These are phyloP conservation scores for Phellinidium pouzarii DNA, from an alignment of 1,284 basidiomycete genomes.

Conservation along the genomic window DNA sequence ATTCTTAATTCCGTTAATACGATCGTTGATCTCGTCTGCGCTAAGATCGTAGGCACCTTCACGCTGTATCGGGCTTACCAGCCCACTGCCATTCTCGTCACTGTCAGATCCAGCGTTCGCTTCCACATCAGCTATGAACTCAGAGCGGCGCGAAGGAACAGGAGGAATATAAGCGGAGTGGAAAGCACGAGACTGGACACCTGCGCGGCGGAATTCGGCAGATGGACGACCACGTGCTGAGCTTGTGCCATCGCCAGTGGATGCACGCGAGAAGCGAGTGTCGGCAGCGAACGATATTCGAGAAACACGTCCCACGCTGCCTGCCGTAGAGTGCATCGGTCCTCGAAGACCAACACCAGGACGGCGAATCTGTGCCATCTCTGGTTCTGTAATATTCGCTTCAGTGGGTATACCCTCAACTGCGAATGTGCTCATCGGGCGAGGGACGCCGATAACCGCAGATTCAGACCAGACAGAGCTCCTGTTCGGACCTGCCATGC, in stretches of 20 bases:
- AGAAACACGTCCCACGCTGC: slow-evolving; percentile 40
- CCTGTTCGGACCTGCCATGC: slow-evolving; percentile 45
- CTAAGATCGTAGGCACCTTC: slow-evolving; percentile 55
- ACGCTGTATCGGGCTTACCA: slow-evolving; percentile 62
- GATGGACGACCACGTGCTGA: slow-evolving; percentile 38
- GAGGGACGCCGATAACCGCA: slow-evolving; percentile 29
- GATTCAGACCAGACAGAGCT: slow-evolving; percentile 49
- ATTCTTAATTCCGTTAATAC: too few relatives aligned
- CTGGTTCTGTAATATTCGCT: slow-evolving; percentile 26
- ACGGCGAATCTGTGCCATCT: slow-evolving; percentile 48
- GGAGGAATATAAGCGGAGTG: slow-evolving; percentile 49
- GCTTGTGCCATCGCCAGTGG: slow-evolving; percentile 20
- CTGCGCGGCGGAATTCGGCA: slow-evolving; percentile 45
- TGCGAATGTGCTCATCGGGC: slow-evolving; percentile 42
- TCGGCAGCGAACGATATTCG: slow-evolving; percentile 73
- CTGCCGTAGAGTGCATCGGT: slow-evolving; percentile 39
- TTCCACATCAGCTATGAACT: slow-evolving; percentile 24
- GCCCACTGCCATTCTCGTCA: slow-evolving; percentile 27
- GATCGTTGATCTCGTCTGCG: too few relatives aligned
- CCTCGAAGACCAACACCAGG: slow-evolving; percentile 28
- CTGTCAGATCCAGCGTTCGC: slow-evolving; percentile 34
- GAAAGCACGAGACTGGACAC: slow-evolving; percentile 46
- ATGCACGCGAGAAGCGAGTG: slow-evolving; percentile 35
- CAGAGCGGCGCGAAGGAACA: slow-evolving; percentile 29
- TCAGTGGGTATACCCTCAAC: slow-evolving; percentile 38